Conservation (phyloP, 345 rosid species). For the Sonneratia alba region DNA sequence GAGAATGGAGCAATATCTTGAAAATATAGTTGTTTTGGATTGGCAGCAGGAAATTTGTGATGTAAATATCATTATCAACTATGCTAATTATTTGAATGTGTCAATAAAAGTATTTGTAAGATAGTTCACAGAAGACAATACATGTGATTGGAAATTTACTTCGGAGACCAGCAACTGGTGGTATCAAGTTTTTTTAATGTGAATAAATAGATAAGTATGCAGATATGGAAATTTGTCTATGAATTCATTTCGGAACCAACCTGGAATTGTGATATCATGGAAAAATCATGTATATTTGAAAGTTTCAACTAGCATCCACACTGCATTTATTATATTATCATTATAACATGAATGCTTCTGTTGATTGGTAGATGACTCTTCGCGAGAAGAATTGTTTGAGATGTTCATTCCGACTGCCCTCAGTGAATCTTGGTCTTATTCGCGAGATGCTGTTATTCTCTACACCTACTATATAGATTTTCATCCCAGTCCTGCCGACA, state of each 20-base stretch:
- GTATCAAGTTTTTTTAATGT: neutral
- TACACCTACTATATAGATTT: conserved; percentile 51
- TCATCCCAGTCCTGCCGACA: conserved; percentile 61
- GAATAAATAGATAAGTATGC: neutral
- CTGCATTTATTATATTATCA: neutral
- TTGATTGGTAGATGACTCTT: conserved; percentile 38
- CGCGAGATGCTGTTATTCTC: conserved; percentile 26
- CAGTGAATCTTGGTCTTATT: conserved; percentile 46
- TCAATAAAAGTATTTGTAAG: no score
- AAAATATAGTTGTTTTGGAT: neutral
- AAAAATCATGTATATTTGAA: neutral
- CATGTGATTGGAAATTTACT: neutral
- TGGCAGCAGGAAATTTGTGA: neutral
- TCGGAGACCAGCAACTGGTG: neutral
- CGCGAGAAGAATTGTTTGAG: conserved; percentile 60
- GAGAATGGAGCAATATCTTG: neutral
- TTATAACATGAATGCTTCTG: conserved; percentile 11
- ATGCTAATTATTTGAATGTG: no score
- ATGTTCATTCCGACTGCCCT: conserved; percentile 60
- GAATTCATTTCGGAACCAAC: no score
- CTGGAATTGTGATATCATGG: neutral
- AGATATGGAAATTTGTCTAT: neutral
- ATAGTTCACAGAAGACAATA: neutral
- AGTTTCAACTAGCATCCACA: neutral
- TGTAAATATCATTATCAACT: neutral